Evolutionary conservation across 2,329 filamentous ascomycete genomes (phyloP), one percentile per base, ranked within the genome.

Genomic region (Alternaria brassicicola): DNA sequence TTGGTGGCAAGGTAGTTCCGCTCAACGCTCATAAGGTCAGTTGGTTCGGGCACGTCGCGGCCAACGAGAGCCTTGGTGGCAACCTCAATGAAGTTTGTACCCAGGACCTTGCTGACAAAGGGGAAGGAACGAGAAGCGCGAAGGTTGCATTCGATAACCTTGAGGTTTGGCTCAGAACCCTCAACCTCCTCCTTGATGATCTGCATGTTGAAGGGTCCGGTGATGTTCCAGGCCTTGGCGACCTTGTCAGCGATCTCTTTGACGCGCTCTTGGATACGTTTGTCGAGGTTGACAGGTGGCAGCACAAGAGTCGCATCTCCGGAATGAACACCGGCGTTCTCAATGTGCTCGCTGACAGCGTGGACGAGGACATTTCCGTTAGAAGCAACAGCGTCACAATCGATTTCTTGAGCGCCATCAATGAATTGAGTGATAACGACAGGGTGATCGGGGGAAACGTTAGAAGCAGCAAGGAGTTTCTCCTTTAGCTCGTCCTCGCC

Each of bases 191-290:
- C 92, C 83, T 96, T 96, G 86, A 99, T 98, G 80, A 99, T 96
- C 78, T 99, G 95, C 94, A 99, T 98, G 86, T 99, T 99, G 88
- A 98, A 99, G 58, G 95, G 95, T 54, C 95, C 95, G 19, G 93
- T 98, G 78, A 98, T 98, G 74, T 86, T 93, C 92, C 94, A 97
- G 46, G 95, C 95, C 81, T 95, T 91, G 66, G 95, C 95, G 51
- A 99, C 93, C 86, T 97, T 98, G 79, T 93, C 81, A 15, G 95
- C 94, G 70, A 99, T 98, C 69, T 92, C 92, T 87, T 97, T 98
- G 74, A 97, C 87, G 61, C 95, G 92, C 65, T 86, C 87, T 86
- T 97, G 90, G 66, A 89, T 90, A 57, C 80, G 81, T 68, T 89
- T 83, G 64, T 96, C 91, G 23, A 98, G 87, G 76, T 86, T 90